phyloP scores from a whole-genome alignment of 164 flowering plant species.

The Vitis rupestris region DNA sequence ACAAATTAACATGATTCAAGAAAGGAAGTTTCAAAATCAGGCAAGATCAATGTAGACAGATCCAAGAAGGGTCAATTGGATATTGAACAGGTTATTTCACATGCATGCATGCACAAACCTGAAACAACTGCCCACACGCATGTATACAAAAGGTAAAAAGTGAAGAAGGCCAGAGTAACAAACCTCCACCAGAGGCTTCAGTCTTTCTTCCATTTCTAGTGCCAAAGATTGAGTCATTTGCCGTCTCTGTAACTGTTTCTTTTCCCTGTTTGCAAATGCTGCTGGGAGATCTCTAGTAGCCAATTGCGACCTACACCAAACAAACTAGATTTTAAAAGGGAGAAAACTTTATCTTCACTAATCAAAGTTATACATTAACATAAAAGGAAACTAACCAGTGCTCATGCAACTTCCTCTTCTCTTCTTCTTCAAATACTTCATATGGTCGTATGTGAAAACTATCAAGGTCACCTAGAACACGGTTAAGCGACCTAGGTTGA shows the following conservation, averaged over 20 bases:
- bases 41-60: conserved; percentile 4
- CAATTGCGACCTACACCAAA: conserved; percentile 54
- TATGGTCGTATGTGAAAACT: conserved; percentile 64
- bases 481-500: conserved; percentile 59
- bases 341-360: background rate
- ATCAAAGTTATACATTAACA: too few species aligned
- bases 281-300: conserved; percentile 57
- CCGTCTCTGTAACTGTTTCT: conserved; percentile 29
- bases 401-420: conserved; percentile 62
- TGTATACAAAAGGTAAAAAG: background rate
- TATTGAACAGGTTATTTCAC: background rate
- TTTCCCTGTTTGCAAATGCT: conserved; percentile 51
- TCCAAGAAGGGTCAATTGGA: background rate
- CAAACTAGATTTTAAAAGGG: background rate
- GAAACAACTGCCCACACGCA: background rate
- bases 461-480: conserved; percentile 63
- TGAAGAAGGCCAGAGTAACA: background rate
- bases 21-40: background rate
- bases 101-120: background rate
- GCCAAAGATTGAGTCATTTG: conserved; percentile 40
- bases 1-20: background rate
- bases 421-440: conserved; percentile 77
- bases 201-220: conserved; percentile 49
- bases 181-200: conserved; percentile 39
- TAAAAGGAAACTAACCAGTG: conserved; percentile 56